phyloP scores from a whole-genome alignment of 345 rosid genomes.

The Populus ilicifolia region DNA sequence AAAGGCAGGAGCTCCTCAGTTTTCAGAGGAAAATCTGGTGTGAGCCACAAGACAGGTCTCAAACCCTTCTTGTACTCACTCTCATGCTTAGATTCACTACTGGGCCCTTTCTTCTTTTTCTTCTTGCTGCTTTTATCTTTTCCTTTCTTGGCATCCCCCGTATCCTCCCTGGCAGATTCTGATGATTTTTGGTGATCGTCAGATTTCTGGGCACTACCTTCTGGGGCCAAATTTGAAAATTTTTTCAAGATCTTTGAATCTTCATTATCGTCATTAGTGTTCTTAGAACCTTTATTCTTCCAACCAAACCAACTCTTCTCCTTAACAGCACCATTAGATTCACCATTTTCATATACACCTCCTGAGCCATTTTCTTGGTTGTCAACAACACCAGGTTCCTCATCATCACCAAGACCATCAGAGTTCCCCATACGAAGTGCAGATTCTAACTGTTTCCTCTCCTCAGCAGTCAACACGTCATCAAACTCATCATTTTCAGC shows the following conservation, averaged over 20 bases:
- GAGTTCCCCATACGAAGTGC: constrained; percentile 65
- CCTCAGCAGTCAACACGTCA: constrained; percentile 85
- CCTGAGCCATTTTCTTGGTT: constrained; percentile 61
- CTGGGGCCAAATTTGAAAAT: constrained; percentile 68
- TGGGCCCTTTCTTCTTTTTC: constrained; percentile 70
- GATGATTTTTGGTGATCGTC: constrained; percentile 57
- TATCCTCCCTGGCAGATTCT: constrained; percentile 57
- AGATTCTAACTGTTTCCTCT: constrained; percentile 75
- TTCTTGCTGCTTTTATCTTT: constrained; percentile 75
- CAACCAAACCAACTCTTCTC: constrained; percentile 96
- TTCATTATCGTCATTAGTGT: constrained; percentile 55
- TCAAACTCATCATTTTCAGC: constrained; percentile 66
- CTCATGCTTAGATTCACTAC: constrained; percentile 60
- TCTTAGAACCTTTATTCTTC: constrained; percentile 71
- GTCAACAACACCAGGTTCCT: constrained; percentile 51
- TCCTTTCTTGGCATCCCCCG: constrained; percentile 56
- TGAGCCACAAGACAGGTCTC: constrained; percentile 93
- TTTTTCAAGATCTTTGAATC: constrained; percentile 63
- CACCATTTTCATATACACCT: constrained; percentile 54
- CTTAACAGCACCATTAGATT: constrained; percentile 51
- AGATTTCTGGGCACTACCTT: constrained; percentile 53
- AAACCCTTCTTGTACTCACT: constrained; percentile 91
- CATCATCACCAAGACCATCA: constrained; percentile 65
- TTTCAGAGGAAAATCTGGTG: constrained; percentile 88
- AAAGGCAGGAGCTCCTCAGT: constrained; percentile 92